Percentiles rank a stretch among this genome's conserved stretches.
phyloP scores from a whole-genome alignment of 1,284 basidiomycete genomes.

The Melampsora americana region DNA sequence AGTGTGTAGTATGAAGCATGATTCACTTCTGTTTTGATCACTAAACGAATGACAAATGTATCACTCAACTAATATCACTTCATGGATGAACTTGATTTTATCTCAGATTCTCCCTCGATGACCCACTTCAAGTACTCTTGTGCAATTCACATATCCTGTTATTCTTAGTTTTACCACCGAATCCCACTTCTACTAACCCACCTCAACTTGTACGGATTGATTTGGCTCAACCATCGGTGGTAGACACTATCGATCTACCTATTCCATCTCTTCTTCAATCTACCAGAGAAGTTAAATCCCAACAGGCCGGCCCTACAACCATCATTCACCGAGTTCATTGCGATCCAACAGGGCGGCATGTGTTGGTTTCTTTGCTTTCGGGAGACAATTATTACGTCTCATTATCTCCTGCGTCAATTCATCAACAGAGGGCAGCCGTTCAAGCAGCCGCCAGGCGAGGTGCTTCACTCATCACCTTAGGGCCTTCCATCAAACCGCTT shows the following conservation, averaged over 20 bases:
- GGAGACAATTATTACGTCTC: constrained; percentile 92
- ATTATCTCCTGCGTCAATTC: constrained; percentile 14
- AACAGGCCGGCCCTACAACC: constrained; percentile 15
- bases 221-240: constrained; percentile 31
- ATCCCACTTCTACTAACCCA: constrained; percentile 14
- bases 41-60: neutral
- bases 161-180: constrained; percentile 22
- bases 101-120: constrained; percentile 38
- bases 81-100: neutral
- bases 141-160: constrained; percentile 34
- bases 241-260: constrained; percentile 31
- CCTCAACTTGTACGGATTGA: constrained; percentile 39
- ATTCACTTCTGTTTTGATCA: neutral
- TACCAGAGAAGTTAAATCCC: neutral
- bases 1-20: constrained; percentile 16
- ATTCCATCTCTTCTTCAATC: constrained; percentile 30
- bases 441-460: constrained; percentile 61
- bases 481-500: constrained; percentile 68
- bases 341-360: constrained; percentile 86
- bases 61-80: neutral
- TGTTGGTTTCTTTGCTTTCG: constrained; percentile 76
- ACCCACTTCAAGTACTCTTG: constrained; percentile 27
- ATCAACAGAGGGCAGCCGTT: constrained; percentile 21
- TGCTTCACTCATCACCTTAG: constrained; percentile 50
- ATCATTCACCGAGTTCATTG: constrained; percentile 62